Evolutionary conservation across 1,139 yeast genomes (phyloP).

Genomic region (Taphrina flavorubra): DNA sequence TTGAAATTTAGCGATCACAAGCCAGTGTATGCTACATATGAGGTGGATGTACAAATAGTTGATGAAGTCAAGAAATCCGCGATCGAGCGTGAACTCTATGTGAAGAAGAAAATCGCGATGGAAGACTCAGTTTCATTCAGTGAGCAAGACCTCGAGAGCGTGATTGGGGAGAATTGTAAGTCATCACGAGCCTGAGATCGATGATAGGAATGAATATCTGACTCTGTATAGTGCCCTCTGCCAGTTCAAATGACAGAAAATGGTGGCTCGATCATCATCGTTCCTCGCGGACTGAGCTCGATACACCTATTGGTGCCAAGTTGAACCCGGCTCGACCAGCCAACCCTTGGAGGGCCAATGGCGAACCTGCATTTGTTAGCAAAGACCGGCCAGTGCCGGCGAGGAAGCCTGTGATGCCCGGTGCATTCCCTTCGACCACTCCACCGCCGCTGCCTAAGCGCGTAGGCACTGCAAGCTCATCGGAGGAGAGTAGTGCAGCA

Average conservation of each 20-base stretch:
- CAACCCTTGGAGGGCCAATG: slow-evolving; percentile 69
- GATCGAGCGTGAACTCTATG: slow-evolving; percentile 66
- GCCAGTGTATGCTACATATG: slow-evolving; percentile 83
- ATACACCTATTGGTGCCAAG: slow-evolving; percentile 53
- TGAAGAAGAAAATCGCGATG: slow-evolving; percentile 52
- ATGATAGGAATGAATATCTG: too few species aligned
- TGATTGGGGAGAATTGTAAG: slow-evolving; percentile 34
- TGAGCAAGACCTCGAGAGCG: slow-evolving; percentile 47
- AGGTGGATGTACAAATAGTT: slow-evolving; percentile 68
- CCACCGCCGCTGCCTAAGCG: slow-evolving; percentile 37
- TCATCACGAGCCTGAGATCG: background rate
- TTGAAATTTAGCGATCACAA: slow-evolving; percentile 87
- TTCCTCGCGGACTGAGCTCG: slow-evolving; percentile 68
- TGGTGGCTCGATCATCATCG: slow-evolving; percentile 93
- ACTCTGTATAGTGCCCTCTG: slow-evolving; percentile 68
- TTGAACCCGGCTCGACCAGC: slow-evolving; percentile 70
- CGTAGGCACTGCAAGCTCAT: slow-evolving; percentile 11
- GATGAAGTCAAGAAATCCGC: slow-evolving; percentile 67
- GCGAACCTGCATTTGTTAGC: slow-evolving; percentile 55
- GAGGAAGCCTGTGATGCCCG: slow-evolving; percentile 20
- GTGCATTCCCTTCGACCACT: slow-evolving; percentile 3
- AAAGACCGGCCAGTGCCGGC: slow-evolving; percentile 24
- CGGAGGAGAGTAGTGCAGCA: background rate
- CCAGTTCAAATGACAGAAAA: slow-evolving; percentile 76
- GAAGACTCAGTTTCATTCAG: slow-evolving; percentile 53